These are phyloP conservation scores for Bassia scoparia DNA, from an alignment of 148 eudicot species.

Conservation along the genomic window DNA sequence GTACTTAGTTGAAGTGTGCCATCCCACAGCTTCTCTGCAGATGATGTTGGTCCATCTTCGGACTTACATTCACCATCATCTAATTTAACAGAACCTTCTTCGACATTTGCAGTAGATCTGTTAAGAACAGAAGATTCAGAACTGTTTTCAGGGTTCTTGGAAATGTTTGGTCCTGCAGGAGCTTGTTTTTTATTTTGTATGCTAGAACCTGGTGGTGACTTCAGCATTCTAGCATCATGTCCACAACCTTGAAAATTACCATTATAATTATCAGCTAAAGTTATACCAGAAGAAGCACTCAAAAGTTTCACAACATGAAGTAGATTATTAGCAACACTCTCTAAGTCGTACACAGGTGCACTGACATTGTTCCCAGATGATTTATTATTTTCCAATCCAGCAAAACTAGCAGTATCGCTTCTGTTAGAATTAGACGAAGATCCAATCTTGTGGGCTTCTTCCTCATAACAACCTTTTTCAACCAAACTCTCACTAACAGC, in stretches of 20 bases:
- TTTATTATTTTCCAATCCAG: constrained; percentile 14
- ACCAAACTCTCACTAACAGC: constrained; percentile 21
- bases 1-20: constrained; percentile 71
- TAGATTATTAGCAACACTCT: constrained; percentile 24
- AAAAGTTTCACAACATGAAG: constrained; percentile 30
- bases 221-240: constrained; percentile 20
- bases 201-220: constrained; percentile 22
- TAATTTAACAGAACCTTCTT: constrained; percentile 24
- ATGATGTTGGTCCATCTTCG: constrained; percentile 28
- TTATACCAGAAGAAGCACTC: constrained; percentile 29
- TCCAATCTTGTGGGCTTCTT: constrained; percentile 15
- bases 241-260: constrained; percentile 28
- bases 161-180: constrained; percentile 16
- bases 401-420: constrained; percentile 16
- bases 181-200: constrained; percentile 28
- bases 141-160: constrained; percentile 27
- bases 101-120: constrained; percentile 25
- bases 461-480: constrained; percentile 26
- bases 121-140: constrained; percentile 20
- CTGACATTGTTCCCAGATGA: constrained; percentile 22
- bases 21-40: constrained; percentile 64
- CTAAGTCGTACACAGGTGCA: constrained; percentile 17
- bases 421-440: constrained; percentile 12
- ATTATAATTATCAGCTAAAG: constrained; percentile 20
- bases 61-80: constrained; percentile 36